These are phyloP conservation scores for Rhododendron ferrugineum DNA, from an alignment of 148 eudicot genomes.

Conservation along the genomic window DNA sequence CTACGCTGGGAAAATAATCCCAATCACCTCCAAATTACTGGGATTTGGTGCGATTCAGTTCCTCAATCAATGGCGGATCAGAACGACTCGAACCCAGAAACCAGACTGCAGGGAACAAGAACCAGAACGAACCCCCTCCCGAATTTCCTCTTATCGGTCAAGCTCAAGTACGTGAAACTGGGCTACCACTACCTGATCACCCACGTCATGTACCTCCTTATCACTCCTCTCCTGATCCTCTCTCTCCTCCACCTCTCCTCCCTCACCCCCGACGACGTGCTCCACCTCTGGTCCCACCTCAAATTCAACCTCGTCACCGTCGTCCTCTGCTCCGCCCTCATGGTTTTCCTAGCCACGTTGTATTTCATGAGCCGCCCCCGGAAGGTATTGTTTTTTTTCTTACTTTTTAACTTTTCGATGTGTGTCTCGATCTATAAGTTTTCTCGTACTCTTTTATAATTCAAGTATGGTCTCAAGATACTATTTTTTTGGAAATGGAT, in stretches of 20 bases:
- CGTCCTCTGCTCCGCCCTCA: constrained; percentile 31
- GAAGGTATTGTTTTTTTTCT: not conserved
- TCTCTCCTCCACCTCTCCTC: constrained; percentile 27
- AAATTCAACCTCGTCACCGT: constrained; percentile 37
- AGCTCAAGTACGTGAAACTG: constrained; percentile 48
- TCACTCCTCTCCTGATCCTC: constrained; percentile 25
- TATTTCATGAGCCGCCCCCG: constrained; percentile 46
- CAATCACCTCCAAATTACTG: not conserved
- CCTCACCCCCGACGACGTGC: constrained; percentile 15
- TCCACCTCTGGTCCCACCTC: constrained; percentile 27
- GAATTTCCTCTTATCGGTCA: constrained; percentile 34
- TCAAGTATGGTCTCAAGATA: too few relatives aligned
- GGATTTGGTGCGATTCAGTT: not conserved
- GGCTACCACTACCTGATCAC: constrained; percentile 48
- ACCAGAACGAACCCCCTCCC: constrained; percentile 17
- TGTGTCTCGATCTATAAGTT: too few relatives aligned
- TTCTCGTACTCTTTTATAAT: too few relatives aligned
- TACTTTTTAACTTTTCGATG: not conserved
- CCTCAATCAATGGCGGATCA: constrained; percentile 20
- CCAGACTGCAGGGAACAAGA: not conserved
- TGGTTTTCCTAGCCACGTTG: constrained; percentile 35
- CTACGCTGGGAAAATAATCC: not conserved
- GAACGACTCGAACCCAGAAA: not conserved
- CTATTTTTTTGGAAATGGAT: too few relatives aligned
- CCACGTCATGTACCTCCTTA: constrained; percentile 38